Evolutionary conservation across 2,329 filamentous ascomycete genomes (phyloP), one percentile per base, ranked within the genome.

Genomic region (Aspergillus nomiae): DNA sequence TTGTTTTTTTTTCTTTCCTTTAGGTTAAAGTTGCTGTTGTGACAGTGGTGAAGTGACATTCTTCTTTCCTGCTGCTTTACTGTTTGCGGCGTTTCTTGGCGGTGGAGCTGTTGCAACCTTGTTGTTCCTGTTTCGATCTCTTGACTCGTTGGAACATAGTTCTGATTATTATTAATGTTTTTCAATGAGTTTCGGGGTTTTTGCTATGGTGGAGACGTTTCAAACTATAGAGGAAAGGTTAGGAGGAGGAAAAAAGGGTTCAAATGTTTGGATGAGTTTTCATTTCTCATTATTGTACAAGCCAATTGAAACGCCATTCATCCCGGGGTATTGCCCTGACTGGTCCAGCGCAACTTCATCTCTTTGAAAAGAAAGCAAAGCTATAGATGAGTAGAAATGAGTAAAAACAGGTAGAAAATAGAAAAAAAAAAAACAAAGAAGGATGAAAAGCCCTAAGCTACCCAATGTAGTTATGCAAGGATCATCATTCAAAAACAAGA

Each of bases 401-500:
- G 50, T 63, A 58, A 64, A 63, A 61, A 68, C 66, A 59, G 60
- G 36, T 28, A 57, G 61, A 46, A 59, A 56, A 56, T 53, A 55
- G 48, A 59, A 56, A 56, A 56, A 55, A 65, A 74, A 72, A 69
- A 69, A 74, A 24, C 21, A 67, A 76, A 71, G 43, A 66, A 65
- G 63, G 51, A 56, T 67, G 68, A 71, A 69, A 50, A 34, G 38
- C 38, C 16, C 38, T 16, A 41, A 41, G 19, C 38, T n/a, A 41
- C 16, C 16, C 16, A 1, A 9, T 41, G 38, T n/a, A 19, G 38
- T 41, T 9, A 41, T 41, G 38, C 38, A 41, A 41, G 38, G 14
- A 36, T 36, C 38, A 41, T 41, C 38, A 41, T 41, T 16, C 21
- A 16, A 41, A 41, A 16, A 7, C 26, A 28, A 28, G 19, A 41